Percentiles rank a stretch among this genome's conserved stretches.
phyloP scores from a whole-genome alignment of 345 rosid species.

The Aurinia saxatilis region DNA sequence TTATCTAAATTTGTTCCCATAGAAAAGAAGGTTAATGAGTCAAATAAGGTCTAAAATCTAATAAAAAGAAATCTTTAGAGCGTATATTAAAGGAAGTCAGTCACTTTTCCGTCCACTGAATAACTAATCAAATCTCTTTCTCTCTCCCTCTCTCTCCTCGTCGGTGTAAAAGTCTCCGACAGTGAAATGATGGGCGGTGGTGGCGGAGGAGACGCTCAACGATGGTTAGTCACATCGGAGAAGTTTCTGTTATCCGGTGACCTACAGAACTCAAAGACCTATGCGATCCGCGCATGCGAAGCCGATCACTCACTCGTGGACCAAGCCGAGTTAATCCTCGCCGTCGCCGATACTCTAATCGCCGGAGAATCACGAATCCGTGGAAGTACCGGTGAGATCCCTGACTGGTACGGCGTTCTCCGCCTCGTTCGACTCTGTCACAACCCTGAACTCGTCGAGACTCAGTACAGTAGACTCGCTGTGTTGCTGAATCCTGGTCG shows the following conservation, averaged over 20 bases:
- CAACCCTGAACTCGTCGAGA: conserved; percentile 55
- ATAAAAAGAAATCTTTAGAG: too few species aligned
- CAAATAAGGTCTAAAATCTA: too few species aligned
- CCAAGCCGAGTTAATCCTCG: conserved; percentile 57
- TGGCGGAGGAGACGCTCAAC: conserved; percentile 54
- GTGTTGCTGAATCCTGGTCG: conserved; percentile 51
- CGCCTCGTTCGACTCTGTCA: conserved; percentile 61
- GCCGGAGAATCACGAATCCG: conserved; percentile 44
- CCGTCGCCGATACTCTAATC: conserved; percentile 76
- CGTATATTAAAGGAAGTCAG: not conserved
- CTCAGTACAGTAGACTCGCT: conserved; percentile 74
- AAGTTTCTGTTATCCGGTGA: conserved; percentile 66
- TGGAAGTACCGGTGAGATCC: conserved; percentile 21
- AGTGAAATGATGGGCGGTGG: conserved; percentile 32
- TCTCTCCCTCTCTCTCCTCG: too few species aligned
- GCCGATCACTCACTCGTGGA: conserved; percentile 58
- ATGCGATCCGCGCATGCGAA: conserved; percentile 79
- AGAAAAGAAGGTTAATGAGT: too few species aligned
- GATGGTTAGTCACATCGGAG: conserved; percentile 68
- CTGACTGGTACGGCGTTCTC: conserved; percentile 73
- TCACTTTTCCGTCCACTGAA: conserved; percentile 7
- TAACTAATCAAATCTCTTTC: not conserved
- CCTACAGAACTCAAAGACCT: conserved; percentile 60
- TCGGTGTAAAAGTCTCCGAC: too few species aligned
- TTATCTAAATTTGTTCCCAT: too few species aligned